Base-by-base conservation (phyloP, 345 rosid species). In the Gossypium bickii region DNA sequence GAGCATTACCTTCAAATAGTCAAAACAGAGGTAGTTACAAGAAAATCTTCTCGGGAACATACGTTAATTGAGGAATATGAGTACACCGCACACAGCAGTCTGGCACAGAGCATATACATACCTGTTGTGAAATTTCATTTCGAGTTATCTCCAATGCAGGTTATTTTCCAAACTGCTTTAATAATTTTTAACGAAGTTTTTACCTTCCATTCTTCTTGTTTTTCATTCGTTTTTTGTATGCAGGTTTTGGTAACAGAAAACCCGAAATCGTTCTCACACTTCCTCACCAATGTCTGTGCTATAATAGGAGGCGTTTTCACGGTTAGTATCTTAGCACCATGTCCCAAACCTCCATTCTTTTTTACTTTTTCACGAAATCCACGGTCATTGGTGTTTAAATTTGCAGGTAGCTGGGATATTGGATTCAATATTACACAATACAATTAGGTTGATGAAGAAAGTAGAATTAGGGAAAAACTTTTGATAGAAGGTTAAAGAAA, bases 121-220 rank as follows among this genome's bases (percentile, higher is more conserved):
- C 99, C 99, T 1, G 93, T 86, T 1, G 89, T 92, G 43, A 93
- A 92, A 74, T 96, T 96, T 79, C 99, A 90, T 86, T 86, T 89
- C 20, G 99, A 93, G 90, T 94, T 89, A 81, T 96, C 99, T 61
- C 98, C 99, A 20, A 96, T 96, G 99, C 99, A 96, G 98, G 99
- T 92, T 55, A 65, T 53, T 72, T 59, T 70, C 70, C 58, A 61
- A 25, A 53, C 71, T 59, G 70, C 65, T 45, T 34, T 15, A 44
- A 29, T n/a, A 1, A 47, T 41, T 69, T 13, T 5, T 2, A 3
- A 51, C 1, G 17, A 34, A 53, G 25, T 11, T 59, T 67, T 55
- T 67, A 47, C 8, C 41, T 13, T 57, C 38, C 38, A 52, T 70
- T 25, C 10, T n/a, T 24, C 7, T 59, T 20, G 11, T 10, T 51